These are phyloP conservation scores for Russula virescens DNA, from an alignment of 768 basidiomycete genomes.

Conservation along the genomic window DNA sequence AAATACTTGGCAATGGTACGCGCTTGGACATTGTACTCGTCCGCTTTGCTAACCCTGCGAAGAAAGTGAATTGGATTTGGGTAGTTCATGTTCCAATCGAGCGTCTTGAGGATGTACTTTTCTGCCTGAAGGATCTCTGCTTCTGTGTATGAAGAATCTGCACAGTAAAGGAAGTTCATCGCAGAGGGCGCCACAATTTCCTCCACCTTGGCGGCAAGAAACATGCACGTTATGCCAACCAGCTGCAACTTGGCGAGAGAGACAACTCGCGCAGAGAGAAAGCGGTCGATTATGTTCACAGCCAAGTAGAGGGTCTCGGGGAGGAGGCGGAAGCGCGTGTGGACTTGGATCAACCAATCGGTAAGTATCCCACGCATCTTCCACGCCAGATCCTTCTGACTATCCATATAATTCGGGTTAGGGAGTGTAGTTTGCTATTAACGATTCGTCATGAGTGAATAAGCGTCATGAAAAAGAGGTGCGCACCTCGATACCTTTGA, in stretches of 20 bases:
- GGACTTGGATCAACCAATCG: constrained; percentile 93
- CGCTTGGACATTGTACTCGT: constrained; percentile 80
- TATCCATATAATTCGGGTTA: constrained; percentile 77
- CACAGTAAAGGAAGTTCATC: constrained; percentile 69
- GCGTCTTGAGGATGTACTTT: constrained; percentile 76
- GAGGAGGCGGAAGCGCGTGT: constrained; percentile 75
- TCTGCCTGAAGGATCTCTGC: constrained; percentile 87
- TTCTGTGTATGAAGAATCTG: constrained; percentile 70
- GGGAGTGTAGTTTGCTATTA: constrained; percentile 70
- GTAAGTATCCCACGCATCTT: constrained; percentile 83
- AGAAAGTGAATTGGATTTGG: constrained; percentile 90
- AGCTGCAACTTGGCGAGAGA: constrained; percentile 63
- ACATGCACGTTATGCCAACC: constrained; percentile 82
- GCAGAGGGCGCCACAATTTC: constrained; percentile 88
- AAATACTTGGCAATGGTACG: constrained; percentile 89
- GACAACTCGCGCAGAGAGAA: constrained; percentile 53
- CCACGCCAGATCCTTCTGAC: constrained; percentile 81
- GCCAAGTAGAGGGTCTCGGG: constrained; percentile 91
- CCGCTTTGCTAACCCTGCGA: constrained; percentile 86
- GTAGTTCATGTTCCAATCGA: constrained; percentile 81
- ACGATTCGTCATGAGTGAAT: background rate
- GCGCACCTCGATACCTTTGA: constrained; percentile 77
- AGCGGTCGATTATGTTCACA: constrained; percentile 73
- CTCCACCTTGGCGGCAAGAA: constrained; percentile 88
- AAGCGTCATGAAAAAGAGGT: constrained; percentile 18